These are phyloP conservation scores for Paramyrothecium roridum DNA, from an alignment of 2,329 filamentous ascomycete species.

Conservation along the genomic window DNA sequence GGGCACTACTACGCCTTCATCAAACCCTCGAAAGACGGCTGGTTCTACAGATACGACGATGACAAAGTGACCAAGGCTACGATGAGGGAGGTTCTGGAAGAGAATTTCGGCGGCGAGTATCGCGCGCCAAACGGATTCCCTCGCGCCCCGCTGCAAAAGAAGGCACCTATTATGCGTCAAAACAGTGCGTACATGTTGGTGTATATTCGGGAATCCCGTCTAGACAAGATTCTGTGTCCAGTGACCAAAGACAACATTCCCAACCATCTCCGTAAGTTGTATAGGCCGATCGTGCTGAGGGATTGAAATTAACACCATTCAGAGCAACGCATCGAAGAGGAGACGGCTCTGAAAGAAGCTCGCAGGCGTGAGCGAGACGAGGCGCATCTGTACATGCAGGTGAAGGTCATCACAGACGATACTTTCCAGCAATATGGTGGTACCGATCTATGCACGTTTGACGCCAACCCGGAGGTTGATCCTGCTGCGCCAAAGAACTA, in stretches of 20 bases:
- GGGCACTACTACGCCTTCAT: constrained; percentile 98
- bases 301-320: constrained; percentile 12
- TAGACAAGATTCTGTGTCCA: constrained; percentile 78
- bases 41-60: constrained; percentile 97
- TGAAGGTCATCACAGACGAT: constrained; percentile 76
- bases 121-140: constrained; percentile 43
- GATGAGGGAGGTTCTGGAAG: constrained; percentile 85
- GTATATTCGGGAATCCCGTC: constrained; percentile 82
- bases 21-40: constrained; percentile 87
- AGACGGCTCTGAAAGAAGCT: constrained; percentile 71
- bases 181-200: constrained; percentile 98
- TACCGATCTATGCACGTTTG: constrained; percentile 76
- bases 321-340: constrained; percentile 77
- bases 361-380: constrained; percentile 87
- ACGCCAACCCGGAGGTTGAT: constrained; percentile 61
- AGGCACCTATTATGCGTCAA: constrained; percentile 58
- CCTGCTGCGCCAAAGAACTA: constrained; percentile 69
- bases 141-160: constrained; percentile 49
- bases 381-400: constrained; percentile 85
- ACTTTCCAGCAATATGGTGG: constrained; percentile 79
- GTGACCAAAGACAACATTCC: constrained; percentile 79
- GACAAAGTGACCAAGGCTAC: constrained; percentile 96
- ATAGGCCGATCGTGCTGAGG: background rate
- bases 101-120: constrained; percentile 94
- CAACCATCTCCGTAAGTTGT: constrained; percentile 66